Base-by-base conservation (phyloP, 2,329 filamentous ascomycete genomes). In the Malbranchea zuffiana region DNA sequence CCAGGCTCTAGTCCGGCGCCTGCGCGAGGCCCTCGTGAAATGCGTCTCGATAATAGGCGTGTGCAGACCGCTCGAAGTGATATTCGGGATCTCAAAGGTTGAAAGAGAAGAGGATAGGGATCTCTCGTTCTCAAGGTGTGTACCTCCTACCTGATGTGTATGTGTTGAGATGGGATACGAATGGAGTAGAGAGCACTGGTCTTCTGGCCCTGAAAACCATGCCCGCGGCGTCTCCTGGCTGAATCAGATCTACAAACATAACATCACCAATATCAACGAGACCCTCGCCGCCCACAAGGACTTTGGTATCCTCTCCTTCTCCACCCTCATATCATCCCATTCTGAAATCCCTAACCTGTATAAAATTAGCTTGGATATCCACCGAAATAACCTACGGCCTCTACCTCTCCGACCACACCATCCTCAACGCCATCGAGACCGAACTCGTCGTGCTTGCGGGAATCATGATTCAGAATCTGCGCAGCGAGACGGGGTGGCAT, bases 341-440 rank as follows among this genome's bases (percentile, higher is more conserved):
- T 7, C n/a, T 12, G 12, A 25, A 25, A 25, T 7, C 23, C n/a
- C 7, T 7, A 7, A n/a, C 23, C 7, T 25, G 23, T 12, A 7
- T 25, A 25, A 7, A 25, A n/a, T 7, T 55, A n/a, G 67, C 73
- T 6, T 78, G 75, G 51, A 72, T 92, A 60, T 82, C 86, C 57
- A 68, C 83, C 34, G 81, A 80, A 12, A 73, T 80, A 10, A 76
- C 74, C 2, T 93, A 93, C 63, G 65, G 65, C 8, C 47, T 72
- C 51, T 68, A 72, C 34, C 51, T 67, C 31, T 59, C 59, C 10
- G 64, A 67, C 47, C 56, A 63, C 11, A 51, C 55, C 29, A 49
- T 62, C 6, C 42, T 66, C 35, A 51, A 61, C 33, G 52, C 59
- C 32, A 40, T 67, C 2, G 64, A 67, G 47, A 65, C 65, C 6